These are phyloP conservation scores for Pythium brachiatum DNA, from an alignment of 352 stramenopile species.

Conservation along the genomic window DNA sequence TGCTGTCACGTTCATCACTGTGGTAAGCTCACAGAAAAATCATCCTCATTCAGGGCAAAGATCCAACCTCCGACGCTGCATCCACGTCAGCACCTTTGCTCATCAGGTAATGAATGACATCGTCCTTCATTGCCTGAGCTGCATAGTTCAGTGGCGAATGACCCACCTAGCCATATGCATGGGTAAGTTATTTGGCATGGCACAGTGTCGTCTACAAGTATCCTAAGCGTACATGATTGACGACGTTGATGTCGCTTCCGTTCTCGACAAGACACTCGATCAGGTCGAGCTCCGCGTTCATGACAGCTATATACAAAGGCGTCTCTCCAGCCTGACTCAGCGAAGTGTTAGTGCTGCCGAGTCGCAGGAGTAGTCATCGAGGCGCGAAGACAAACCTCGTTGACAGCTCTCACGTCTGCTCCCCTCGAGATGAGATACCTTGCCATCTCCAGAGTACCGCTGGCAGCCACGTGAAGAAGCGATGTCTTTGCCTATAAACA, in stretches of 20 bases:
- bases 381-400: neutral
- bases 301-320: neutral
- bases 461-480: neutral
- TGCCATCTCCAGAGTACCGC: neutral
- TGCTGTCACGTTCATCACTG: neutral
- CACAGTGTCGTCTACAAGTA: neutral
- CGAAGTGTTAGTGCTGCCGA: neutral
- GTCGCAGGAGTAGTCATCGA: neutral
- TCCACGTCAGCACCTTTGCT: neutral
- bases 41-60: neutral
- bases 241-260: neutral
- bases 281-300: neutral
- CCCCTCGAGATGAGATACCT: neutral
- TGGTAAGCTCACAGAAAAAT: neutral
- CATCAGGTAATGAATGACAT: neutral
- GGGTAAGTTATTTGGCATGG: too few species aligned
- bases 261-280: slow-evolving; percentile 7
- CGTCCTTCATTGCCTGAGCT: neutral
- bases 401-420: neutral
- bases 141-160: neutral
- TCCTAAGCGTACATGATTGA: neutral
- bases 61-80: slow-evolving; percentile 1
- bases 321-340: neutral
- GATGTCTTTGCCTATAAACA: neutral
- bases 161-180: too few species aligned